phyloP scores from a whole-genome alignment of 345 rosid genomes.

The Ricinus communis region DNA sequence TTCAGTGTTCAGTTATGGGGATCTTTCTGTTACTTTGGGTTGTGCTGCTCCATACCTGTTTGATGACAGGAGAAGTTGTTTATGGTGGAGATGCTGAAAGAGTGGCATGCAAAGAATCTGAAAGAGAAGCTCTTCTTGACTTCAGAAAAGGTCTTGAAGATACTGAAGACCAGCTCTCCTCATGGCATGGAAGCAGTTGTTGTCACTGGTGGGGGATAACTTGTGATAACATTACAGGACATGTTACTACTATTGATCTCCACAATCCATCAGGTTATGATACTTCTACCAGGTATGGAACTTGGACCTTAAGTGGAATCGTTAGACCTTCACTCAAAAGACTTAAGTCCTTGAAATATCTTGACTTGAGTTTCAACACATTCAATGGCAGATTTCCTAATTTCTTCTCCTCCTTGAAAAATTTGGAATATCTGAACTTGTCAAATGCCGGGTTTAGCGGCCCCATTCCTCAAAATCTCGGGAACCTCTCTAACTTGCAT shows the following conservation, averaged over 20 bases:
- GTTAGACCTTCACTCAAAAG: conserved; percentile 34
- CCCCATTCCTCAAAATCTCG: conserved; percentile 29
- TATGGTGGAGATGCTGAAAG: not conserved
- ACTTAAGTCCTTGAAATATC: conserved; percentile 30
- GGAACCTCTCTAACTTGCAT: conserved; percentile 36
- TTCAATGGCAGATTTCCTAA: conserved; percentile 32
- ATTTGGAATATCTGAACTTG: conserved; percentile 34
- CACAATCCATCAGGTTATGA: not conserved
- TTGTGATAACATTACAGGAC: not conserved
- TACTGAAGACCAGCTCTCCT: not conserved
- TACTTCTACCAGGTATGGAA: not conserved
- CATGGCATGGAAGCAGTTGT: not conserved
- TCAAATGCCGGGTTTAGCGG: conserved; percentile 36
- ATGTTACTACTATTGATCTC: not conserved
- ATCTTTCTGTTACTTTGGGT: not conserved
- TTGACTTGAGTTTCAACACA: conserved; percentile 41
- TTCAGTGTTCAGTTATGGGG: too few relatives aligned
- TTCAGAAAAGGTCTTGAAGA: not conserved
- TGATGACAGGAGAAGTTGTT: not conserved
- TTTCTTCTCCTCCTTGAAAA: conserved; percentile 34
- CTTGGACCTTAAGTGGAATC: conserved; percentile 25
- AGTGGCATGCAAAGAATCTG: not conserved
- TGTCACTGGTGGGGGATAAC: not conserved
- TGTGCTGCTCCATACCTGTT: not conserved
- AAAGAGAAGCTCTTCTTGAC: conserved; percentile 1